Evolutionary conservation across 2,329 filamentous ascomycete species (phyloP).

Genomic region (Venturiaceae sp.): DNA sequence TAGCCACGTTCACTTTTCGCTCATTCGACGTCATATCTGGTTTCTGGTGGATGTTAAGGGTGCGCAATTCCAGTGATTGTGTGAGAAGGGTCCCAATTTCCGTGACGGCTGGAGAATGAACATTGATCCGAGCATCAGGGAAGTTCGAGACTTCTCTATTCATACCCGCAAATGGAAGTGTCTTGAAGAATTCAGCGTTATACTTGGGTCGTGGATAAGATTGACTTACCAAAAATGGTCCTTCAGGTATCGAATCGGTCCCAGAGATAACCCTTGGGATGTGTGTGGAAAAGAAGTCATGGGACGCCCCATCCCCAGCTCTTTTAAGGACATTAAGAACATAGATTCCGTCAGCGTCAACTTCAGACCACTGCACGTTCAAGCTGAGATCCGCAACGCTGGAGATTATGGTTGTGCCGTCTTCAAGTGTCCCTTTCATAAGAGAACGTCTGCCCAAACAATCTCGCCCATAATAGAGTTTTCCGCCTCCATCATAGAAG

Average conservation of each 20-base stretch:
- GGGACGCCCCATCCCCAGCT: not conserved
- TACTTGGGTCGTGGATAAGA: not conserved
- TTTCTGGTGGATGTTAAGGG: conserved; percentile 34
- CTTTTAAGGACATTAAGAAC: conserved; percentile 19
- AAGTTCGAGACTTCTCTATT: not conserved
- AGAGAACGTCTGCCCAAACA: conserved; percentile 80
- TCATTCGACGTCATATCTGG: conserved; percentile 13
- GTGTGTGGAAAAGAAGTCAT: not conserved
- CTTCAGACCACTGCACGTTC: conserved; percentile 56
- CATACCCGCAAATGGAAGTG: not conserved
- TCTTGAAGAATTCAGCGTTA: not conserved
- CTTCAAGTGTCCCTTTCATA: conserved; percentile 22
- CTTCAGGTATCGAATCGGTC: not conserved
- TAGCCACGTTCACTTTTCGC: conserved; percentile 42
- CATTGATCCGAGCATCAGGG: not conserved
- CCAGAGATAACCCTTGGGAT: not conserved
- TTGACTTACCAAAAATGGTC: not conserved
- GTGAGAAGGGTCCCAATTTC: not conserved
- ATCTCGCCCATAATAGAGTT: conserved; percentile 77
- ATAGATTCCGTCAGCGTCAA: conserved; percentile 78
- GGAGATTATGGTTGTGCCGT: conserved; percentile 49
- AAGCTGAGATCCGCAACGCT: conserved; percentile 53
- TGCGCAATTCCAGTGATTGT: conserved; percentile 19
- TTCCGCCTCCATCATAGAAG: conserved; percentile 59
- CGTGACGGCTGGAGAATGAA: not conserved